Evolutionary conservation across 129 eudicot species (phyloP).

Genomic region (Pulicaria dysenterica): DNA sequence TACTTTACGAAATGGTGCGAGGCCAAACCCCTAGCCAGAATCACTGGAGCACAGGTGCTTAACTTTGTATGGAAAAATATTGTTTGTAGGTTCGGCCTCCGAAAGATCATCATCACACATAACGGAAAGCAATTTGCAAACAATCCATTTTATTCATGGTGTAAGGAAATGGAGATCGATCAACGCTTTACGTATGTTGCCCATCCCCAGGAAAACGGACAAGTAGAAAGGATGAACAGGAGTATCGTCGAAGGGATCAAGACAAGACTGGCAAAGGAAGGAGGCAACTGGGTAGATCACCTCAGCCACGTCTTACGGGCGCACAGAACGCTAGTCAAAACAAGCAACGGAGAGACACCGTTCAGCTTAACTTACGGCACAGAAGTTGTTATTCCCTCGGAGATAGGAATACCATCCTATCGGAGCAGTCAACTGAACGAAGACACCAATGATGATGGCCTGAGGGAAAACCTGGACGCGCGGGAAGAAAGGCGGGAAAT

Average conservation of each 20-base stretch:
- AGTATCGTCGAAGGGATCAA: neutral
- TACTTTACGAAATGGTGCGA: neutral
- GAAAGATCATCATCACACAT: neutral
- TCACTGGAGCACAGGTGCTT: neutral
- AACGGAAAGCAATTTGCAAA: neutral
- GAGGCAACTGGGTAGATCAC: too few relatives aligned
- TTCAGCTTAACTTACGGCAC: too few relatives aligned
- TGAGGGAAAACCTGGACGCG: too few relatives aligned
- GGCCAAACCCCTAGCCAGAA: neutral
- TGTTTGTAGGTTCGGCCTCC: neutral
- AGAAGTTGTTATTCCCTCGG: too few relatives aligned
- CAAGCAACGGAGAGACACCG: too few relatives aligned
- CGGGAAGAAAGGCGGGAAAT: too few relatives aligned
- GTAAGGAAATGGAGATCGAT: neutral
- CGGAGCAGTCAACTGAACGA: too few relatives aligned
- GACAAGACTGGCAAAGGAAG: neutral
- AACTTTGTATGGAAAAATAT: neutral
- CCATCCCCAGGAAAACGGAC: neutral
- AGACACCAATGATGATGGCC: too few relatives aligned
- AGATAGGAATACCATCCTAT: too few relatives aligned
- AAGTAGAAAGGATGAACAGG: neutral
- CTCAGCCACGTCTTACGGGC: too few relatives aligned
- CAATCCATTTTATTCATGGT: neutral
- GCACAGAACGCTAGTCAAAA: too few relatives aligned
- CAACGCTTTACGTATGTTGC: neutral